Evolutionary conservation across 139 green algal species (phyloP).

Genomic region (Chlorella sorokiniana): DNA sequence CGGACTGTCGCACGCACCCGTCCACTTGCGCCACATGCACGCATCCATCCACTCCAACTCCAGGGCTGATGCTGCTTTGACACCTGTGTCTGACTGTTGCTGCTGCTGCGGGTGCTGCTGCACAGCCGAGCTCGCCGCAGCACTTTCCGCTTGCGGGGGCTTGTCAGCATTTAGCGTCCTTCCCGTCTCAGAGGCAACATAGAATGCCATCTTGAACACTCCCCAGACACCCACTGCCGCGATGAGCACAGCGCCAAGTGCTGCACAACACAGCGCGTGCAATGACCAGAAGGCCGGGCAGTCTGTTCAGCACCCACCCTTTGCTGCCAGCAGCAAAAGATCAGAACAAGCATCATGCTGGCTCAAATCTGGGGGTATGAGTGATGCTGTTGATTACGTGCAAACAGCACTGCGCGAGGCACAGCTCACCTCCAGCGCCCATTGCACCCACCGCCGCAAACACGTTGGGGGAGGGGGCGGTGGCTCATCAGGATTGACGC

Average conservation of each 20-base stretch:
- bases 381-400: not conserved
- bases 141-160: not conserved
- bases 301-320: not conserved
- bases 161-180: slow-evolving; percentile 30
- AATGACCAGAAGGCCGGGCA: not conserved
- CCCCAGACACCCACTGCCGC: slow-evolving; percentile 55
- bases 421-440: slow-evolving; percentile 48
- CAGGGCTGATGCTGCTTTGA: slow-evolving; percentile 8
- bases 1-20: too few species aligned
- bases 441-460: slow-evolving; percentile 52
- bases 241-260: slow-evolving; percentile 49
- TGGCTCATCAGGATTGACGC: slow-evolving; percentile 24
- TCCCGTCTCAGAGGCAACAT: slow-evolving; percentile 45
- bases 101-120: not conserved
- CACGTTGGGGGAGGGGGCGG: slow-evolving; percentile 40
- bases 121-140: not conserved
- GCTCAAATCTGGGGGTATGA: too few species aligned
- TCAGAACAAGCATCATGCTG: not conserved
- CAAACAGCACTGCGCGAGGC: not conserved
- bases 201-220: slow-evolving; percentile 62
- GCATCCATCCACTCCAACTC: not conserved
- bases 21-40: too few species aligned
- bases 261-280: slow-evolving; percentile 26
- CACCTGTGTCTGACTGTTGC: not conserved
- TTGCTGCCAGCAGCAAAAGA: not conserved